Percentiles rank a stretch among this genome's conserved stretches.
phyloP scores from a whole-genome alignment of 2,329 filamentous ascomycete genomes.

The Tolypocladium cylindrosporum region DNA sequence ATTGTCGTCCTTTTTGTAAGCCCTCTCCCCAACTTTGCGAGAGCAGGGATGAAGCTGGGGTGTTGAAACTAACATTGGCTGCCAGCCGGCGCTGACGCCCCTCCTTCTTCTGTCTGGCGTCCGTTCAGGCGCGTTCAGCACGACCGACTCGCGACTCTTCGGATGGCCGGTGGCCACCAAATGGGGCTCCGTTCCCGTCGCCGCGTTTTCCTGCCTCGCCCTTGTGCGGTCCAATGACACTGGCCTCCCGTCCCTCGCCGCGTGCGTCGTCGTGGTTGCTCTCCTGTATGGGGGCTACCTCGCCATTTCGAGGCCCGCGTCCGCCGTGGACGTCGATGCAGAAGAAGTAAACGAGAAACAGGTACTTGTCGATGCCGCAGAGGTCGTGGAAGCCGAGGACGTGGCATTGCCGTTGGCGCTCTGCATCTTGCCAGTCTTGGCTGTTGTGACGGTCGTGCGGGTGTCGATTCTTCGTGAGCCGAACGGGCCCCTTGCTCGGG shows the following conservation, averaged over 20 bases:
- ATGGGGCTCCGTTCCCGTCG: neutral
- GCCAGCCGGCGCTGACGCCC: neutral
- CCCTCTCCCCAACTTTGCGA: neutral
- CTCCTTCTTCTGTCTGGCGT: neutral
- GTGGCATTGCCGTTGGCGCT: neutral
- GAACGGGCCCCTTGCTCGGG: neutral
- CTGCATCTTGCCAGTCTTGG: neutral
- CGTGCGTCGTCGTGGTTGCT: neutral
- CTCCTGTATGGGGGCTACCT: neutral
- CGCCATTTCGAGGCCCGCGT: neutral
- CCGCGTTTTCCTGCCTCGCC: neutral
- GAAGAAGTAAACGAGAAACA: neutral
- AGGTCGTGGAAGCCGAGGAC: neutral
- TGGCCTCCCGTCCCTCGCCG: neutral
- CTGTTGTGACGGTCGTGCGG: neutral
- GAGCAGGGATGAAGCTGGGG: neutral
- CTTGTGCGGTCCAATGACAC: neutral
- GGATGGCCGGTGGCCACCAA: neutral
- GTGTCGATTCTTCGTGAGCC: neutral
- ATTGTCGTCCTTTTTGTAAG: neutral
- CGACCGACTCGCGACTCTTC: neutral
- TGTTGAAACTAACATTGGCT: neutral
- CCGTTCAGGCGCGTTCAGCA: neutral
- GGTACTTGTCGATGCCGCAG: neutral
- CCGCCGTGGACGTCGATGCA: neutral